Evolutionary conservation across 2,329 filamentous ascomycete species (phyloP).

Genomic region (Allantophomopsis cytisporea): DNA sequence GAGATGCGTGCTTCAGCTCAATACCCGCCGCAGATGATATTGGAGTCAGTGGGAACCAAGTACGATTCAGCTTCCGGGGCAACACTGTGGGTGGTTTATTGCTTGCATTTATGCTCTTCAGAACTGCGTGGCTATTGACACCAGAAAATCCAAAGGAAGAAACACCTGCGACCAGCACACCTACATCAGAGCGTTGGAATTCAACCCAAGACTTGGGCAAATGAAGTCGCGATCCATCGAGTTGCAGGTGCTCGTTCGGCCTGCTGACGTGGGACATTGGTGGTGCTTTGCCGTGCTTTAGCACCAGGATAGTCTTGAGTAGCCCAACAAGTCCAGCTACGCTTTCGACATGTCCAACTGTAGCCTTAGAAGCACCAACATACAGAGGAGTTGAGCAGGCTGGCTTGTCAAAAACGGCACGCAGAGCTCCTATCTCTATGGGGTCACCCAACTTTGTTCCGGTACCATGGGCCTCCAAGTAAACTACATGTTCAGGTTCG

Average conservation of each 20-base stretch:
- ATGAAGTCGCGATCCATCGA: constrained; percentile 22
- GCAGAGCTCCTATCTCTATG: constrained; percentile 27
- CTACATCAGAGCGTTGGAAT: constrained; percentile 13
- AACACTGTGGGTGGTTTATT: no score
- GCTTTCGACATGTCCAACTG: constrained; percentile 13
- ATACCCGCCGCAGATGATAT: no score
- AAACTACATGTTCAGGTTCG: no score
- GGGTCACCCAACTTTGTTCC: constrained; percentile 26
- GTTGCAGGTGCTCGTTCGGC: constrained; percentile 14
- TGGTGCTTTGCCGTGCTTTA: constrained; percentile 15
- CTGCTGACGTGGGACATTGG: constrained; percentile 20
- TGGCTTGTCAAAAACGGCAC: constrained; percentile 3
- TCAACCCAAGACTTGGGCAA: constrained; percentile 9
- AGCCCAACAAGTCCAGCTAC: constrained; percentile 14
- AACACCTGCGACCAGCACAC: constrained; percentile 31
- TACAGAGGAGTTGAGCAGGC: no score
- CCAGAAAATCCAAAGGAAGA: constrained; percentile 19
- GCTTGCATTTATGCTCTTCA: no score
- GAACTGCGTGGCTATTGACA: constrained; percentile 22
- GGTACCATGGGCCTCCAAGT: constrained; percentile 33
- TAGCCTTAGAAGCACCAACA: constrained; percentile 12
- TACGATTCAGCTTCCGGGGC: no score
- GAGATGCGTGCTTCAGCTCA: no score
- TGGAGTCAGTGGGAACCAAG: no score
- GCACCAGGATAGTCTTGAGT: constrained; percentile 11